Base-by-base conservation (phyloP, 768 basidiomycete species). In the Collybiopsis luxurians region DNA sequence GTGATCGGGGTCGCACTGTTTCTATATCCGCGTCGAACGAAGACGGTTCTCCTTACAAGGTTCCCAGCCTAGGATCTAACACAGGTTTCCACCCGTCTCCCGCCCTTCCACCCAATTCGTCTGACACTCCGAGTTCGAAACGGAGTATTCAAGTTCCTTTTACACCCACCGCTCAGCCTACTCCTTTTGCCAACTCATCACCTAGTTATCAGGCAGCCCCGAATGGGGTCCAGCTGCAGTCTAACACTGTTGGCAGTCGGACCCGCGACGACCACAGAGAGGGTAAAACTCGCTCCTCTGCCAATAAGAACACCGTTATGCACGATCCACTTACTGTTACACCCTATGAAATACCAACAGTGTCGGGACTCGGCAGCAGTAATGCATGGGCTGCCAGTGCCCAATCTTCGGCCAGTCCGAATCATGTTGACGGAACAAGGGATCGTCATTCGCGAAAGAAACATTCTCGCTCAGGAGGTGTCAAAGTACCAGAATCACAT, bases 11-110 rank as follows among this genome's bases (percentile, higher is more conserved):
- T 15, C 40, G 54, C 23, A 44, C 43, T 11, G 24, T 55, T 26
- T 55, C 54, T 10, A 46, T 55, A 21, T 55, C 54, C n/a, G 34
- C 54, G 9, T 55, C 54, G 4, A 55, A 55, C 36, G 54, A 54
- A 27, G 36, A 24, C 38, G 54, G 45, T n/a, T 55, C 54, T 2
- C 54, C 54, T 9, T 17, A 19, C 30, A 45, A 44, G 9, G 47
- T 23, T 47, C 6, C 28, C 6, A 47, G 34, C 34, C 3, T 26
- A 2, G 54, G 45, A 39, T 55, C 31, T 26, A 21, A 47, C 45
- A 15, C 27, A 7, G 42, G 40, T 30, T 38, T 5, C 28, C 27
- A 30, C 13, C n/a, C 10, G 13, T n/a, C 39, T 21, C 17, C 19
- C 23, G 19, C 15, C 19, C 53, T 43, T 7, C 40, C 30, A 19